phyloP scores from a whole-genome alignment of 306 rosid genomes.

The Mimosa pudica region DNA sequence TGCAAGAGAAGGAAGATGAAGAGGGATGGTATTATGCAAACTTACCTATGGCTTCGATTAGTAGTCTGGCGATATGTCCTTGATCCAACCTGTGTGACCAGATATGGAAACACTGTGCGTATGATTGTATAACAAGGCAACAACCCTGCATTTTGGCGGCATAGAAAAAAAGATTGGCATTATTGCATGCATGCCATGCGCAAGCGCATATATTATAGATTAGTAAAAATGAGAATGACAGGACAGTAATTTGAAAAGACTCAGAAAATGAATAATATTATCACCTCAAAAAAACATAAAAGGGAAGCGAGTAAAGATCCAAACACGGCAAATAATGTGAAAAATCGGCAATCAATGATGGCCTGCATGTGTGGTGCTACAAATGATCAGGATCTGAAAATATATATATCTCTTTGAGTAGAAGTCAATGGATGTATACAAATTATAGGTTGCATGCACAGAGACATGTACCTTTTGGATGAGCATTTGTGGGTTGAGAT shows the following conservation, averaged over 20 bases:
- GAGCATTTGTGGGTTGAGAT: conserved; percentile 34
- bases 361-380: conserved; percentile 33
- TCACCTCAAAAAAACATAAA: conserved; percentile 50
- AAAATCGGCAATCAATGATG: conserved; percentile 49
- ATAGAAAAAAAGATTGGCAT: neutral
- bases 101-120: conserved; percentile 36
- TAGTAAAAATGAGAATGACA: neutral
- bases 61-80: conserved; percentile 41
- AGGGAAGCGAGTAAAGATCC: conserved; percentile 53
- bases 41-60: conserved; percentile 52
- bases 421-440: neutral
- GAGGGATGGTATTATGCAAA: neutral
- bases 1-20: neutral
- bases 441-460: neutral
- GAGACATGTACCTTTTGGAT: conserved; percentile 37
- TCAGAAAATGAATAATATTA: neutral
- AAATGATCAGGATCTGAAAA: neutral
- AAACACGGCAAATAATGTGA: conserved; percentile 44
- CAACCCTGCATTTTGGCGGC: conserved; percentile 40
- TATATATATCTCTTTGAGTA: no score
- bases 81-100: conserved; percentile 39
- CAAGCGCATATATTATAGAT: neutral
- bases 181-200: neutral
- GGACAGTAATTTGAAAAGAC: neutral
- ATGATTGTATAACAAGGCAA: conserved; percentile 40